A percentile compares a stretch with the other conserved stretches of the same genome.
These are phyloP conservation scores for Stentor roeselii DNA, from an alignment of 73 alveolate genomes.

Conservation along the genomic window DNA sequence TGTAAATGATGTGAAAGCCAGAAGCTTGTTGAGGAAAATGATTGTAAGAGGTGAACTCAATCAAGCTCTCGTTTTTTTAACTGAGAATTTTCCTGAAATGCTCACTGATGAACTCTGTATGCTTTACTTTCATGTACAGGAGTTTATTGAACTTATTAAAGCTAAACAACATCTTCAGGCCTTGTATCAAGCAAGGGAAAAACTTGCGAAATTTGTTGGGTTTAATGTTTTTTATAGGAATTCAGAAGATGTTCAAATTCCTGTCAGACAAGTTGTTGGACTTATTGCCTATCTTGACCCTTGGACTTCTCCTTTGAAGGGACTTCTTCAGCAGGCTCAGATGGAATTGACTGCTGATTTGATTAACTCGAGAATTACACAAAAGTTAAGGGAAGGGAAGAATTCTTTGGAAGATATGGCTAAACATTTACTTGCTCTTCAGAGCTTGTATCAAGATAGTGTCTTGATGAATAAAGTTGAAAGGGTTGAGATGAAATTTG, in stretches of 20 bases:
- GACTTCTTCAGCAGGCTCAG: not conserved
- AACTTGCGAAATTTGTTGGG: not conserved
- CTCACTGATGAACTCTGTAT: not conserved
- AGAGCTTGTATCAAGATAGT: not conserved
- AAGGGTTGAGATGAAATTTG: too few relatives aligned
- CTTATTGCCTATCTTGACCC: not conserved
- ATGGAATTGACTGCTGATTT: slow-evolving; percentile 1
- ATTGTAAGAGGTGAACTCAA: not conserved
- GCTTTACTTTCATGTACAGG: not conserved
- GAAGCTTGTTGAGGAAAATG: not conserved
- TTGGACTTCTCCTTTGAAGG: not conserved
- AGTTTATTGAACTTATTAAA: slow-evolving; percentile 17
- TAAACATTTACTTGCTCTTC: not conserved
- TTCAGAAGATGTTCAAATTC: not conserved
- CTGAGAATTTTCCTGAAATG: not conserved
- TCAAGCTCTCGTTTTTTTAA: not conserved
- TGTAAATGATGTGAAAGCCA: not conserved
- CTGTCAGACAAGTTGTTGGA: not conserved
- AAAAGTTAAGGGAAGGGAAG: not conserved
- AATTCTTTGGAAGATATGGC: not conserved
- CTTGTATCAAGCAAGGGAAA: not conserved
- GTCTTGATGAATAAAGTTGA: not conserved
- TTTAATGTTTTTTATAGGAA: not conserved
- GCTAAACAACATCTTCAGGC: not conserved
- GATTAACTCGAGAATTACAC: not conserved